Evolutionary conservation across 2,329 filamentous ascomycete species (phyloP).

Genomic region (Sporothrix euskadiensis): DNA sequence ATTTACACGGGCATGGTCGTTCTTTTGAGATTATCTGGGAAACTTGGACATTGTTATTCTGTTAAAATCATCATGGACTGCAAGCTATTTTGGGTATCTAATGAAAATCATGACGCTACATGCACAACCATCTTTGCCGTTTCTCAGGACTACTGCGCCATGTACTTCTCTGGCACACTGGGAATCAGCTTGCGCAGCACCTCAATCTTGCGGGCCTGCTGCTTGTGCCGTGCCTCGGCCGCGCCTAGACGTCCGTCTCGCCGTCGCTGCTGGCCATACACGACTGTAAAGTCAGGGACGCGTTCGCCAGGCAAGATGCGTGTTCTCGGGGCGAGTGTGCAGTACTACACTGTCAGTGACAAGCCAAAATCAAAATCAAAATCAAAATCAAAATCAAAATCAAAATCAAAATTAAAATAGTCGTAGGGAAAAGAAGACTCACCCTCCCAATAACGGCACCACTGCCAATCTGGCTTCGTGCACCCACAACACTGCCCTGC

Average conservation of each 20-base stretch:
- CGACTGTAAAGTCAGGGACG: conserved; percentile 66
- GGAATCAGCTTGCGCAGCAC: conserved; percentile 66
- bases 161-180: conserved; percentile 51
- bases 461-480: conserved; percentile 59
- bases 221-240: conserved; percentile 62
- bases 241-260: conserved; percentile 59
- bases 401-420: conserved; percentile 32
- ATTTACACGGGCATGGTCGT: conserved; percentile 11
- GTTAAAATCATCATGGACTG: neutral
- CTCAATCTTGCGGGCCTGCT: conserved; percentile 67
- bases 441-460: conserved; percentile 66
- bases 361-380: too few relatives aligned
- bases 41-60: neutral
- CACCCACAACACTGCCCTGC: conserved; percentile 61
- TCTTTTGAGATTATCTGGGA: neutral
- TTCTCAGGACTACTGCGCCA: neutral
- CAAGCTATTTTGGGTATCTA: conserved; percentile 7
- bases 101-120: neutral
- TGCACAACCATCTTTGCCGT: too few relatives aligned
- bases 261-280: conserved; percentile 63
- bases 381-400: too few relatives aligned
- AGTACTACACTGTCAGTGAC: conserved; percentile 53
- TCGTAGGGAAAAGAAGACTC: conserved; percentile 36
- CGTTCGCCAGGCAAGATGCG: conserved; percentile 58
- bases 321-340: conserved; percentile 67